Evolutionary conservation across 495 filamentous ascomycete genomes (phyloP).

Genomic region (Pyrenula massariospora): DNA sequence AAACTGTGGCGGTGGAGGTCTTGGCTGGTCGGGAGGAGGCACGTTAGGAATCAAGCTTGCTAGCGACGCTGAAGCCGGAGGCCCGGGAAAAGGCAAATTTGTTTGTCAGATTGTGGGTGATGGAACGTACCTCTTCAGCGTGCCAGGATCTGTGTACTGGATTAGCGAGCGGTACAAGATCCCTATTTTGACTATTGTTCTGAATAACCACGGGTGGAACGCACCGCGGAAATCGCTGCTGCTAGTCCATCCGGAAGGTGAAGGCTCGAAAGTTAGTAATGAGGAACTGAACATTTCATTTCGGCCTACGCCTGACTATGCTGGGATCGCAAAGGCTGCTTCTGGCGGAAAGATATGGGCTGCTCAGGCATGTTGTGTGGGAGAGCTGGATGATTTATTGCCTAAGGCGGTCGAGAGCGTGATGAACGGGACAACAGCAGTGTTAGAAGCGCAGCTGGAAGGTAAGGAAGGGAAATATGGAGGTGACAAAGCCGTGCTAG

Average conservation of each 20-base stretch:
- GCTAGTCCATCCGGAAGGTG: slow-evolving; percentile 74
- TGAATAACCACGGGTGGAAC: slow-evolving; percentile 96
- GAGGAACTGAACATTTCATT: slow-evolving; percentile 87
- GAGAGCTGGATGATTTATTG: slow-evolving; percentile 47
- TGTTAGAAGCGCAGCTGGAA: slow-evolving; percentile 46
- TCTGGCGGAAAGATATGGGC: slow-evolving; percentile 68
- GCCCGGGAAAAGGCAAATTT: slow-evolving; percentile 62
- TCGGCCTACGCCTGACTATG: slow-evolving; percentile 74
- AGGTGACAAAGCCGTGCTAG: background rate
- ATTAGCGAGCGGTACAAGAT: slow-evolving; percentile 77
- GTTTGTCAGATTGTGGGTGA: slow-evolving; percentile 91
- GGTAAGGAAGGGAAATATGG: slow-evolving; percentile 30
- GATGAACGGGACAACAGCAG: slow-evolving; percentile 52
- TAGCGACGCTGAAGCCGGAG: slow-evolving; percentile 43
- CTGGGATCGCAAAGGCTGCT: slow-evolving; percentile 84
- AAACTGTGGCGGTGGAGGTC: slow-evolving; percentile 87
- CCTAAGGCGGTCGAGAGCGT: slow-evolving; percentile 59
- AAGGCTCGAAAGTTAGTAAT: slow-evolving; percentile 65
- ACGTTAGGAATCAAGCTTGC: slow-evolving; percentile 84
- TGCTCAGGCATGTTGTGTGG: slow-evolving; percentile 50
- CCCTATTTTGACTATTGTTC: slow-evolving; percentile 77
- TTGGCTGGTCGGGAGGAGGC: slow-evolving; percentile 92
- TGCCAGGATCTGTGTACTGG: slow-evolving; percentile 91
- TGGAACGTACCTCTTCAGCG: slow-evolving; percentile 79
- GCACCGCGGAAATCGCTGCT: slow-evolving; percentile 65